Conservation (phyloP, 208 protist genomes). For the Wallacemonas rigidus region DNA sequence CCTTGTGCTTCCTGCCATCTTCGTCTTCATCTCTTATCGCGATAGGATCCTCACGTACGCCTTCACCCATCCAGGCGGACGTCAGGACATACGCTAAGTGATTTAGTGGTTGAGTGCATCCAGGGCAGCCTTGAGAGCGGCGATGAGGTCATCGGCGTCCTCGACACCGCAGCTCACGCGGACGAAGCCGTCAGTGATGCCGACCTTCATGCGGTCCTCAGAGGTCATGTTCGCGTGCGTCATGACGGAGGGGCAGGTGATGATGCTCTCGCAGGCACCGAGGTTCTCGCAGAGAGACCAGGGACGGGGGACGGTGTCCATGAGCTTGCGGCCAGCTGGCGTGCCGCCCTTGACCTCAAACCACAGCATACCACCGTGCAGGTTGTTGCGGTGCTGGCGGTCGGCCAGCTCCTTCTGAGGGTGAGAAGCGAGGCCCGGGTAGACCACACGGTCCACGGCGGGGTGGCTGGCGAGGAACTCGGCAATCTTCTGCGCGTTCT, state of each 20-base stretch:
- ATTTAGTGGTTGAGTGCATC: conserved; percentile 54
- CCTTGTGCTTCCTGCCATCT: neutral
- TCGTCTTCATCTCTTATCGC: too few species aligned
- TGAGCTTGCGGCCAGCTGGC: conserved; percentile 65
- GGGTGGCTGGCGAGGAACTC: conserved; percentile 83
- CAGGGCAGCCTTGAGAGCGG: conserved; percentile 87
- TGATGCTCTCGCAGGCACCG: conserved; percentile 94
- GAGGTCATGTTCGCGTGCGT: conserved; percentile 95
- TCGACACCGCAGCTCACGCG: conserved; percentile 95
- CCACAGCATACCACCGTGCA: conserved; percentile 92
- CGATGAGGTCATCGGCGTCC: conserved; percentile 92
- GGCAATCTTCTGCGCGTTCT: conserved; percentile 92
- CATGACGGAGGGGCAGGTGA: conserved; percentile 96
- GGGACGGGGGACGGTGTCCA: conserved; percentile 82
- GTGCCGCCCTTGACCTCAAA: conserved; percentile 91
- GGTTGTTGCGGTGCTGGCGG: conserved; percentile 83
- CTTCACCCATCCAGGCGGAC: too few species aligned
- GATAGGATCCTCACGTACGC: too few species aligned
- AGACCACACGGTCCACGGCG: conserved; percentile 88
- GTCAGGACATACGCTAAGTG: neutral
- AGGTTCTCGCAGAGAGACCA: conserved; percentile 94
- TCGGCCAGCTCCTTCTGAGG: conserved; percentile 95
- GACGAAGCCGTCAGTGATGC: conserved; percentile 94
- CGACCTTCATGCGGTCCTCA: conserved; percentile 92
- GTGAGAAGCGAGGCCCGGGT: conserved; percentile 92